Conservation (phyloP, 192 early-diverging fungal species). For the Coemansia sp. region DNA sequence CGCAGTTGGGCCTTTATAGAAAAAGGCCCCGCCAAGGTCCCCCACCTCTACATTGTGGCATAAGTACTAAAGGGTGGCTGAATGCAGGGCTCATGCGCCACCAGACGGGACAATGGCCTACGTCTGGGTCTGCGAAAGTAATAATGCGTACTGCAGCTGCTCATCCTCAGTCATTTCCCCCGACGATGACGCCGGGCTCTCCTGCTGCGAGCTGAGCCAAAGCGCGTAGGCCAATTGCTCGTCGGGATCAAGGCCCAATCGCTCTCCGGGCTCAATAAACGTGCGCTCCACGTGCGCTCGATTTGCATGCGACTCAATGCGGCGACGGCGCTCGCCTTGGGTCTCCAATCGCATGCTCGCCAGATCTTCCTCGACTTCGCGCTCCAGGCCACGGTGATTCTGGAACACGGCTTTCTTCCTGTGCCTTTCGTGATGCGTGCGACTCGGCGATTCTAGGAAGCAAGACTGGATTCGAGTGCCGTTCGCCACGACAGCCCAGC, state of each 20-base stretch:
- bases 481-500: slow-evolving; percentile 25
- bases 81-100: neutral
- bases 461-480: slow-evolving; percentile 29
- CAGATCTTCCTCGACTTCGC: slow-evolving; percentile 16
- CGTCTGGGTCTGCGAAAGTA: slow-evolving; percentile 10
- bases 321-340: slow-evolving; percentile 5
- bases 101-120: neutral
- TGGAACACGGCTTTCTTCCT: neutral
- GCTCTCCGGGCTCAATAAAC: slow-evolving; percentile 15
- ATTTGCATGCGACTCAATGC: slow-evolving; percentile 11
- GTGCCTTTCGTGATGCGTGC: neutral
- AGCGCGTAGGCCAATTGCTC: slow-evolving; percentile 23
- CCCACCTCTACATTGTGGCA: neutral
- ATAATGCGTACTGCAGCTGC: slow-evolving; percentile 28
- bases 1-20: neutral
- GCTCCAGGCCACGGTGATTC: neutral
- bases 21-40: neutral
- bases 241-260: slow-evolving; percentile 29
- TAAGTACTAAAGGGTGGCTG: neutral
- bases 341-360: slow-evolving; percentile 17
- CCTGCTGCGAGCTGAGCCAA: slow-evolving; percentile 24
- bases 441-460: slow-evolving; percentile 7
- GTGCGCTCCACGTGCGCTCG: slow-evolving; percentile 22
- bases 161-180: slow-evolving; percentile 29
- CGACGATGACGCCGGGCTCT: neutral